Evolutionary conservation across 208 protist genomes (phyloP), one percentile per base, ranked within the genome.

Genomic region (Willaertia magna): DNA sequence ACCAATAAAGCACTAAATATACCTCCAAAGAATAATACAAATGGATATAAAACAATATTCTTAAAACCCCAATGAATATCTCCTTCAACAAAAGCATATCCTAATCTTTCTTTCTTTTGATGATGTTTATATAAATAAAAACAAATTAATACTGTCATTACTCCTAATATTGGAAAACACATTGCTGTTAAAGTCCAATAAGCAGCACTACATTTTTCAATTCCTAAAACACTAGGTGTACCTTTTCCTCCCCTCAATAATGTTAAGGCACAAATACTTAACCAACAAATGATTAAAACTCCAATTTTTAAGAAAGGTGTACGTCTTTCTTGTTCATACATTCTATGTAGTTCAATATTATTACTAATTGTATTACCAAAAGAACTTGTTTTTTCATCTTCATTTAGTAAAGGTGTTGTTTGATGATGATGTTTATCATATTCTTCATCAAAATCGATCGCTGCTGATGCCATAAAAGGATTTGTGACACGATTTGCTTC

Each of bases 1-100:
- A n/a, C n/a, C 30, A 89, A 81, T 4, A 89, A n/a, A 30, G 40
- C 59, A 59, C 79, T 78, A 51, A 42, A 2, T 44, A 89, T 89
- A 55, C 87, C 87, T 47, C 51, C 74, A 44, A 55, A 12, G 4
- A 88, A 59, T 18, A 3, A 89, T 9, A 86, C 16, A 11, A 76
- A 22, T 30, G 87, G 87, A 18, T 87, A 22, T 0, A 88, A 16
- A 34, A 82, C 18, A 30, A 49, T 55, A 26, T 78, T 87, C n/a
- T n/a, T 74, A 34, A 9, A 47, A n/a, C 7, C 82, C 79, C 83
- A 88, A 16, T 49, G 12, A 34, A 84, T 52, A 84, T 84, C 79
- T 34, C 49, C 79, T 74, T 84, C n/a, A 0, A 34, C n/a, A 84
- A 84, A 84, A 30, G 9, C 4, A 39, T 74, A 47, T 3, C 49